A percentile compares a stretch with the other conserved stretches of the same genome.
phyloP scores from a whole-genome alignment of 169 alveolate genomes.

The Eimeria brunetti region DNA sequence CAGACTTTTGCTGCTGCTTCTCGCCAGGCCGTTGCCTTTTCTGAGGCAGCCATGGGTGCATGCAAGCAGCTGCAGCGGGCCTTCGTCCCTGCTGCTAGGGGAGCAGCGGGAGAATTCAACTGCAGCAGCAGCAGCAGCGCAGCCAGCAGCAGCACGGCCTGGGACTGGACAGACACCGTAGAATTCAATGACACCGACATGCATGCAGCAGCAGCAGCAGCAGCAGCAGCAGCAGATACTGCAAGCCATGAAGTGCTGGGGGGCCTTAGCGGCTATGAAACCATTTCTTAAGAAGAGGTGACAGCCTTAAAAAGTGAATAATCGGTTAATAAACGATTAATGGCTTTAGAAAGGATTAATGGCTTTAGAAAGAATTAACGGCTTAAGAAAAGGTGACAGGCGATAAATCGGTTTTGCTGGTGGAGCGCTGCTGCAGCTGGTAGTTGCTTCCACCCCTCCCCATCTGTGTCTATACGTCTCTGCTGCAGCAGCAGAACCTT shows the following conservation, averaged over 20 bases:
- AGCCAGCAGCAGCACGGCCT: not conserved
- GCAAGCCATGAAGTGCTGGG: not conserved
- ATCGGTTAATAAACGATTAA: too few relatives aligned
- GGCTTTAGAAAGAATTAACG: too few relatives aligned
- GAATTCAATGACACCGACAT: not conserved
- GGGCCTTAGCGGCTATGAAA: constrained; percentile 60
- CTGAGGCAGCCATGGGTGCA: not conserved
- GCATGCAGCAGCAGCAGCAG: constrained; percentile 1
- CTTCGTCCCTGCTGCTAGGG: not conserved
- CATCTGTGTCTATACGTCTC: not conserved
- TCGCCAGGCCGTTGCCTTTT: not conserved
- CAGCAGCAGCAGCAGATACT: not conserved
- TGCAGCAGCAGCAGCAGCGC: not conserved
- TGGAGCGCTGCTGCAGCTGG: not conserved
- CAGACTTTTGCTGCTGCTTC: constrained; percentile 14
- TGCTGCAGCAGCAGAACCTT: not conserved
- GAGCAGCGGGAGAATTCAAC: constrained; percentile 31
- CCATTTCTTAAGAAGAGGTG: not conserved
- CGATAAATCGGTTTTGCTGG: not conserved
- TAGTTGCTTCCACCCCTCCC: not conserved
- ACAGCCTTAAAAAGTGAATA: too few relatives aligned
- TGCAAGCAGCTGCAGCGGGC: not conserved
- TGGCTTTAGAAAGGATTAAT: too few relatives aligned
- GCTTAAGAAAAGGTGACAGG: not conserved
- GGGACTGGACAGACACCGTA: constrained; percentile 55